Percentiles rank a stretch among this genome's conserved stretches.
phyloP scores from a whole-genome alignment of 2,329 filamentous ascomycete genomes.

The Colletotrichum lentis region DNA sequence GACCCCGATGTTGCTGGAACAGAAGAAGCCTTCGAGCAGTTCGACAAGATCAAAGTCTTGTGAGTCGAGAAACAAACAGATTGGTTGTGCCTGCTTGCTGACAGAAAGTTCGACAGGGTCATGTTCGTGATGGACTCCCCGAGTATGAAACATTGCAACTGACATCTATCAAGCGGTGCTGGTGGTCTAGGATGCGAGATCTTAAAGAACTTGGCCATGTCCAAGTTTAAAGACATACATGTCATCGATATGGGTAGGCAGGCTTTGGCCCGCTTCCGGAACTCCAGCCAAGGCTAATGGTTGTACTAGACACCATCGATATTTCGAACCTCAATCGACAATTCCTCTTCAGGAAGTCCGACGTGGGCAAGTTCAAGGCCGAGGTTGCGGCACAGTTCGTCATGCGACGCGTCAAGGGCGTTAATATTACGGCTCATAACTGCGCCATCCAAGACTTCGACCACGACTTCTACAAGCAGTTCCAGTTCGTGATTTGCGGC shows the following conservation, averaged over 20 bases:
- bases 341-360: constrained; percentile 90
- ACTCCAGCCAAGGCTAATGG: constrained; percentile 21
- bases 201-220: constrained; percentile 92
- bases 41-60: constrained; percentile 79
- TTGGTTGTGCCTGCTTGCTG: constrained; percentile 23
- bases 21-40: constrained; percentile 61
- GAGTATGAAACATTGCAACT: constrained; percentile 34
- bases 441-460: constrained; percentile 97
- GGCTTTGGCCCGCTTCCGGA: constrained; percentile 41
- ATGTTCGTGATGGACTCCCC: constrained; percentile 53
- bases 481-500: constrained; percentile 91
- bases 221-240: constrained; percentile 95
- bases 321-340: constrained; percentile 98
- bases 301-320: constrained; percentile 84
- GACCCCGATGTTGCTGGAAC: constrained; percentile 64
- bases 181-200: constrained; percentile 96
- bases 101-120: constrained; percentile 52
- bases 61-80: constrained; percentile 52
- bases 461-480: constrained; percentile 95
- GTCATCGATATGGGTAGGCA: constrained; percentile 97
- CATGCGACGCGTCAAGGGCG: constrained; percentile 85
- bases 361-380: constrained; percentile 94
- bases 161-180: constrained; percentile 72
- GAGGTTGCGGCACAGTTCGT: constrained; percentile 93
- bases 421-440: constrained; percentile 93